Conservation (phyloP, 1,284 basidiomycete species). For the Rugosomyces carneus region DNA sequence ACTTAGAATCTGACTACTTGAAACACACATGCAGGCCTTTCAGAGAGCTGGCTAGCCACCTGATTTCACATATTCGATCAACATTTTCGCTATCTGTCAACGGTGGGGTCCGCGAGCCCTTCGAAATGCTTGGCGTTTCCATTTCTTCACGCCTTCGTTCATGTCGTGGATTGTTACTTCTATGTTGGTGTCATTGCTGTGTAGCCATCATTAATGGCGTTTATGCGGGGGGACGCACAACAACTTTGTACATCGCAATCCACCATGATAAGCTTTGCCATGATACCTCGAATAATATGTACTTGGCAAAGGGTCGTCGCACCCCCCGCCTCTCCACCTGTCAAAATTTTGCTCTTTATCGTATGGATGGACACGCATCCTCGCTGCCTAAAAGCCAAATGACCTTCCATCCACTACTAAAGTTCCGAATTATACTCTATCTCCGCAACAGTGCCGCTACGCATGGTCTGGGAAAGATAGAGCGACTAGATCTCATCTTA, state of each 20-base stretch:
- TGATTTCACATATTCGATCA: background rate
- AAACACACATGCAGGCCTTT: background rate
- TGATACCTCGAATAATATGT: background rate
- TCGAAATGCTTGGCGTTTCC: background rate
- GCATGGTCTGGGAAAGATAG: background rate
- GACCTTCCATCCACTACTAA: background rate
- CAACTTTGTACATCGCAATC: background rate
- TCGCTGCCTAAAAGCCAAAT: background rate
- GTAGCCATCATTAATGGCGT: conserved; percentile 1
- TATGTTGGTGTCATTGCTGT: background rate
- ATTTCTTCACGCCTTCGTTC: background rate
- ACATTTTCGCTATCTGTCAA: background rate
- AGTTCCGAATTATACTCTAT: background rate
- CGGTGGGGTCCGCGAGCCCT: background rate
- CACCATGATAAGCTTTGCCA: background rate
- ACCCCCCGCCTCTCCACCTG: background rate
- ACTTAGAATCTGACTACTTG: background rate
- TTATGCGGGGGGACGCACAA: background rate
- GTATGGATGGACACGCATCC: no score
- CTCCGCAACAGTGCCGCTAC: background rate
- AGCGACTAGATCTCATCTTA: background rate
- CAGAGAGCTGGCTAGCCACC: background rate
- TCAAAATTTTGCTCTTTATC: background rate
- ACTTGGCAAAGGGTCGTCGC: background rate
- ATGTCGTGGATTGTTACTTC: background rate